Base-by-base conservation (phyloP, 2,329 filamentous ascomycete species). In the Escovopsis sp. region DNA sequence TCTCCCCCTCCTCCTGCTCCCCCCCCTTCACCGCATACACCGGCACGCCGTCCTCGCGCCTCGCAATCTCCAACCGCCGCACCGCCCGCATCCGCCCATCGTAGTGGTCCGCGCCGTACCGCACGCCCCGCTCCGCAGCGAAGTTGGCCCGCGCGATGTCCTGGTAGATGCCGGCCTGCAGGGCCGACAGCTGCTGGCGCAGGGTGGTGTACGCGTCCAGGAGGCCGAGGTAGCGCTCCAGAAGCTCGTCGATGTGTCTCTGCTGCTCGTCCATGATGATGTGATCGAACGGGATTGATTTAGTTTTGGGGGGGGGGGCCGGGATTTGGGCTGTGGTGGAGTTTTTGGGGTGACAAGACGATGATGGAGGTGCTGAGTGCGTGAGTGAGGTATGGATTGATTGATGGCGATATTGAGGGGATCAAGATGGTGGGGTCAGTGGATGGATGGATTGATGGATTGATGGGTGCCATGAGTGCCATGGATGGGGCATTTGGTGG, bases 141-240 rank as follows among this genome's bases (percentile, higher is more conserved):
- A 85, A 87, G 61, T 87, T 86, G 47, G 84, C 83, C 44, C 82
- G 73, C n/a, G 83, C 80, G 35, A 88, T 67, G 49, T 66, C 62
- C 43, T 73, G 70, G 54, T 68, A 74, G 48, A 82, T 69, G 41
- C 63, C 62, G 18, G 70, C 63, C 48, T 85, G 72, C 18, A 73
- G 61, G 11, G 57, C 54, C 36, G 66, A 65, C 33, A 87, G 68
- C 36, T 69, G 57, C 26, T 63, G 55, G 45, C 75, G 74, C 3
- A 82, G 69, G 18, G 59, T 58, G 11, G 75, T 73, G 63, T 88
- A 87, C 52, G 77, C 65, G 56, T 87, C 70, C 1, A 88, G 63
- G 2, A 82, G 68, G 42, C 56, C 47, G 9, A 89, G 73, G 55
- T 87, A 85, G 32, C 66, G 70, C 57, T 73, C 71, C 23, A 86